These are phyloP conservation scores for Zygnema circumcarinatum DNA, from an alignment of 139 green algal species.

Conservation along the genomic window DNA sequence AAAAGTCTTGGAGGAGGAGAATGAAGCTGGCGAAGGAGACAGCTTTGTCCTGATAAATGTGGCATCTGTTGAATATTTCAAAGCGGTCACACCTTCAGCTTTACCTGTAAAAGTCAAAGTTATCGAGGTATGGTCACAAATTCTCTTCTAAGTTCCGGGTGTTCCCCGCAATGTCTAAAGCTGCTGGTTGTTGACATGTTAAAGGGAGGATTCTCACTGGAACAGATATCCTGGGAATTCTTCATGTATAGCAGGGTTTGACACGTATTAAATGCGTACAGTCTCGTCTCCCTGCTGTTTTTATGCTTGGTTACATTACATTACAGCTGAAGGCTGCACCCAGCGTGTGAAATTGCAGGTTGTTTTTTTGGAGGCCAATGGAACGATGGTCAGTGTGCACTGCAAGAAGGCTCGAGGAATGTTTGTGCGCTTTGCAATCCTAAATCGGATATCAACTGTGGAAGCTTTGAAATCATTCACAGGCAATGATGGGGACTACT, in stretches of 20 bases:
- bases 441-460: constrained; percentile 12
- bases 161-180: too few species aligned
- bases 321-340: too few species aligned
- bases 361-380: constrained; percentile 22
- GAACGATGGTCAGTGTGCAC: constrained; percentile 8
- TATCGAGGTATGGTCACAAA: constrained; percentile 4
- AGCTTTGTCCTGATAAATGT: constrained; percentile 16
- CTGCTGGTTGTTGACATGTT: too few species aligned
- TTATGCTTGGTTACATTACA: too few species aligned
- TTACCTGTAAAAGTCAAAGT: neutral
- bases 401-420: constrained; percentile 37
- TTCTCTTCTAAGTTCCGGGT: too few species aligned
- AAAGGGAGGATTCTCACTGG: too few species aligned
- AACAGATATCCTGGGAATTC: too few species aligned
- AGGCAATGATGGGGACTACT: constrained; percentile 34
- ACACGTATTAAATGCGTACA: too few species aligned
- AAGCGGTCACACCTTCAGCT: neutral
- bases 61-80: constrained; percentile 35
- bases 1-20: constrained; percentile 22
- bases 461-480: constrained; percentile 21
- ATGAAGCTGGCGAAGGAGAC: neutral
- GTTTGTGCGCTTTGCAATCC: constrained; percentile 19
- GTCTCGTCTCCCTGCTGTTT: too few species aligned
- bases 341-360: neutral
- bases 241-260: too few species aligned